Evolutionary conservation across 2,329 filamentous ascomycete genomes (phyloP).

Genomic region (Curvularia sp.): DNA sequence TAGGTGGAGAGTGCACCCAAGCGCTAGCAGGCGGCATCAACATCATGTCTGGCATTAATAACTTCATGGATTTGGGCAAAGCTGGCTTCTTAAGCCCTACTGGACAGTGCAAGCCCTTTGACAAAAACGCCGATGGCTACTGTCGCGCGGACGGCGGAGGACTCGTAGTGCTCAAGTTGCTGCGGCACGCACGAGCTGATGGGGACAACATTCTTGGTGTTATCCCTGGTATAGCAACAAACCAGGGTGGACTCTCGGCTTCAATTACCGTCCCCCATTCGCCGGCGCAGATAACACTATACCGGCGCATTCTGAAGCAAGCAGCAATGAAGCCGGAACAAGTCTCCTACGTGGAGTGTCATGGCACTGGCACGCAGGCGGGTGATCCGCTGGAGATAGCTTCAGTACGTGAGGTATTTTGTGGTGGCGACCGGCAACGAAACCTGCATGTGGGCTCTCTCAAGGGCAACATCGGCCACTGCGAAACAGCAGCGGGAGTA

Average conservation of each 20-base stretch:
- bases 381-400: conserved; percentile 25
- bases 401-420: conserved; percentile 18
- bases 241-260: conserved; percentile 23
- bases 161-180: conserved; percentile 59
- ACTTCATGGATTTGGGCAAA: conserved; percentile 45
- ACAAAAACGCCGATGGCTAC: conserved; percentile 59
- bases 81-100: conserved; percentile 55
- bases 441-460: conserved; percentile 39
- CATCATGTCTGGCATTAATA: conserved; percentile 41
- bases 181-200: conserved; percentile 60
- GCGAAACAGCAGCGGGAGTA: conserved; percentile 46
- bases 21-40: conserved; percentile 43
- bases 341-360: conserved; percentile 25
- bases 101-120: conserved; percentile 56
- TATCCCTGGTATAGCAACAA: conserved; percentile 39
- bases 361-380: conserved; percentile 30
- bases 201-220: conserved; percentile 58
- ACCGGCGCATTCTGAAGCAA: conserved; percentile 17
- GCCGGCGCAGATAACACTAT: conserved; percentile 23
- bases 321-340: conserved; percentile 16
- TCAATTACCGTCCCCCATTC: conserved; percentile 26
- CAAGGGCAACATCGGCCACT: conserved; percentile 48
- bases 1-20: not conserved
- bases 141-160: conserved; percentile 61
- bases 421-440: conserved; percentile 10